Evolutionary conservation across 768 basidiomycete species (phyloP).

Genomic region (Sarcodon aspratus): DNA sequence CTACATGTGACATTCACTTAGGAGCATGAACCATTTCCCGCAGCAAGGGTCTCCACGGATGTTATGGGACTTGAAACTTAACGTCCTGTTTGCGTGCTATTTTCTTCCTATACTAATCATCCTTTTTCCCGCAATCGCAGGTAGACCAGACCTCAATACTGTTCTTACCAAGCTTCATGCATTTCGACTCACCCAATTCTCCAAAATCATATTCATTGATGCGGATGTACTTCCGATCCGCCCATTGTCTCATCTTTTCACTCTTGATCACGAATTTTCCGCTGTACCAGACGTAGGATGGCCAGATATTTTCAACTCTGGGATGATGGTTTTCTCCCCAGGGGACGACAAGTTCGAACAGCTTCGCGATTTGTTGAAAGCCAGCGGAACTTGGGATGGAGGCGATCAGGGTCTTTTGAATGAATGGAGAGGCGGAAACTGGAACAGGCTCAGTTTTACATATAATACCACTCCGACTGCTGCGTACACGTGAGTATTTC

Average conservation of each 20-base stretch:
- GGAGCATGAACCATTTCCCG: too few relatives aligned
- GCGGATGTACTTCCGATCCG: constrained; percentile 84
- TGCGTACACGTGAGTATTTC: constrained; percentile 75
- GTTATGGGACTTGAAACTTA: too few relatives aligned
- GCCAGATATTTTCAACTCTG: constrained; percentile 99
- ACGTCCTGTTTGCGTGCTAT: too few relatives aligned
- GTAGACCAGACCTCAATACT: constrained; percentile 86
- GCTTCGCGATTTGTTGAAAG: constrained; percentile 55
- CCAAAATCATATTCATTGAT: constrained; percentile 84
- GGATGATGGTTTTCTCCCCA: constrained; percentile 81
- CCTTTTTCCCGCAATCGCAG: constrained; percentile 27
- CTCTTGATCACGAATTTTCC: constrained; percentile 70
- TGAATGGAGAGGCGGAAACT: constrained; percentile 80
- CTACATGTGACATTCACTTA: too few relatives aligned
- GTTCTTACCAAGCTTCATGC: constrained; percentile 95
- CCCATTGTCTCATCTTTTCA: constrained; percentile 89
- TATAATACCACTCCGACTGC: constrained; percentile 98
- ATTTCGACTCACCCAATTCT: constrained; percentile 82
- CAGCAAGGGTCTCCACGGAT: too few relatives aligned
- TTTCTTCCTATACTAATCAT: neutral
- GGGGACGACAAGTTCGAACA: constrained; percentile 74
- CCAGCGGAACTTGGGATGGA: constrained; percentile 90
- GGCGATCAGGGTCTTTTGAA: constrained; percentile 98
- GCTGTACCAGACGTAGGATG: constrained; percentile 97
- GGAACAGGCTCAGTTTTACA: constrained; percentile 93